Base-by-base conservation (phyloP, 352 stramenopile species). In the Globisporangium polare region DNA sequence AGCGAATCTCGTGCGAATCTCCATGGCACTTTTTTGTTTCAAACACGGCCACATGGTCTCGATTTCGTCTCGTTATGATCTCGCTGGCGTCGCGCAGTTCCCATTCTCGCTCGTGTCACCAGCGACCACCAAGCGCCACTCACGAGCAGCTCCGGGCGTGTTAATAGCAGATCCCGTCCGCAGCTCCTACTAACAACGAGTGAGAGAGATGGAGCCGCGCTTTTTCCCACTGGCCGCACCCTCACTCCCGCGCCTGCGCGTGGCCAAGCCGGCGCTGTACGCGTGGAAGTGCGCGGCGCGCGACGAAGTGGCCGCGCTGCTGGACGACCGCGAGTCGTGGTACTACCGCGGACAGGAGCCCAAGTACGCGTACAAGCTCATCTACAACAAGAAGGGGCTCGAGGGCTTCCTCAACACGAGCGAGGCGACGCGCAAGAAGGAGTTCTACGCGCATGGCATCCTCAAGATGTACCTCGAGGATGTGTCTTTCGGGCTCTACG, bases 401-500 rank as follows among this genome's bases (percentile, higher is more conserved):
- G 61, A 68, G n/a, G 62, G 62, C 39, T 67, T 46, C 42, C 33
- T 67, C 41, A 43, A 39, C 59, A 65, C 37, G 26, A 46, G 35
- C 47, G 52, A 53, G n/a, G 69, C 27, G 10, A 22, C 56, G 31
- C 43, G 43, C 29, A 31, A 20, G 12, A 63, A 63, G n/a, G 58
- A 63, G 37, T 63, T 58, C 39, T 63, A 52, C 26, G 35, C 46
- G 9, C 58, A 63, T 4, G 58, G 58, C 47, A 41, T 63, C 24
- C 35, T 63, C 46, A 56, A 56, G 24, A 47, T 63, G 24, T 63
- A 46, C 22, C 58, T 58, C 35, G 58, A 63, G 20, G 67, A 86
- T 47, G 58, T 86, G 51, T 49, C 72, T 24, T 67, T 60, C 22
- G 74, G 63, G 5, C 58, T 89, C 12, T 80, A 87, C 66, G 68